A percentile compares a stretch with the other conserved stretches of the same genome.
phyloP scores from a whole-genome alignment of 345 rosid genomes.

The Eucalyptus cloeziana region DNA sequence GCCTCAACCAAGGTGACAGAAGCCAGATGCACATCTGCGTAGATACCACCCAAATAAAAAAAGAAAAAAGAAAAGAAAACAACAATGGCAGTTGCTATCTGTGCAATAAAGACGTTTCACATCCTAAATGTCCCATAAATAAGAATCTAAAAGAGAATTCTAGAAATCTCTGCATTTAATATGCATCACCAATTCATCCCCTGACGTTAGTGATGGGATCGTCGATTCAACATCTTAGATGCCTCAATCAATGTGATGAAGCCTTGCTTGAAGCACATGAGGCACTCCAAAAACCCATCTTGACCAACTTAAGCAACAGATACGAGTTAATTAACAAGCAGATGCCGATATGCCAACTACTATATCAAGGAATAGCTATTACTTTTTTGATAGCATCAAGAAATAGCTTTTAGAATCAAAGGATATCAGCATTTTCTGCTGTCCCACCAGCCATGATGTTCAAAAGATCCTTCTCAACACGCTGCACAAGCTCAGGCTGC shows the following conservation, averaged over 20 bases:
- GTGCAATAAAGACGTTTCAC: neutral
- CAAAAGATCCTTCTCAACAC: constrained; percentile 79
- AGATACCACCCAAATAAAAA: neutral
- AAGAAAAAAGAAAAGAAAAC: neutral
- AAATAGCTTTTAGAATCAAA: neutral
- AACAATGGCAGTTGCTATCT: neutral
- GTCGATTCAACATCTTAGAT: neutral
- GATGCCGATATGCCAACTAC: neutral
- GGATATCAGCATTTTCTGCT: constrained; percentile 70
- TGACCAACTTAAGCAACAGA: neutral
- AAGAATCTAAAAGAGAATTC: neutral
- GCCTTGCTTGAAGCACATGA: neutral
- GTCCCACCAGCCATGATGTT: constrained; percentile 90
- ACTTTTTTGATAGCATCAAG: neutral
- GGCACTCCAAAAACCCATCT: neutral
- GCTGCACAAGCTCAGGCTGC: constrained; percentile 97
- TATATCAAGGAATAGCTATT: neutral
- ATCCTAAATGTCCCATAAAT: neutral
- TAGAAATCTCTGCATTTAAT: neutral
- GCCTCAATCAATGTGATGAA: neutral
- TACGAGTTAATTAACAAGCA: neutral
- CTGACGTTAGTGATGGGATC: neutral
- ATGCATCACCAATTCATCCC: neutral
- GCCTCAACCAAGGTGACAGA: neutral
- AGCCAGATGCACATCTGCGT: neutral